Conservation (phyloP, 805 yeast species). For the Pichia eremophila region DNA sequence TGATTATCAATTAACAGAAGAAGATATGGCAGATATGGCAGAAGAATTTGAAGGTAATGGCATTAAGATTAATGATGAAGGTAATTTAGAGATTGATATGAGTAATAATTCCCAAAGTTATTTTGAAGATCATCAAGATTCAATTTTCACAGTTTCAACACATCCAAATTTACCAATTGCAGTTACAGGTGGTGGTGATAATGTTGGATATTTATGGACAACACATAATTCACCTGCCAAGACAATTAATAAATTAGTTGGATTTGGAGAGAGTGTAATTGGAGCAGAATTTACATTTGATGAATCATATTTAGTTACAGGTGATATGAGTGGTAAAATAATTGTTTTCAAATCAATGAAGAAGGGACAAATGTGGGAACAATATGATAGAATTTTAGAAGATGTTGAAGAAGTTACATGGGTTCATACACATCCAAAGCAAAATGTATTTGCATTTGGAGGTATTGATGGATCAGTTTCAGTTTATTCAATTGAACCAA, state of each 20-base stretch:
- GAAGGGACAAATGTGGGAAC: conserved; percentile 80
- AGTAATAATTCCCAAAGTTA: conserved; percentile 82
- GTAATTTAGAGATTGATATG: conserved; percentile 70
- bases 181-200: conserved; percentile 94
- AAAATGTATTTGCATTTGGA: conserved; percentile 79
- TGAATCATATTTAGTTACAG: conserved; percentile 76
- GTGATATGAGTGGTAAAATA: conserved; percentile 89
- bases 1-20: conserved; percentile 24
- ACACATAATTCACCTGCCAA: conserved; percentile 80
- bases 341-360: conserved; percentile 61
- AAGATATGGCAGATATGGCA: conserved; percentile 31
- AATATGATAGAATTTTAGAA: conserved; percentile 34
- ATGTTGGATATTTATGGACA: conserved; percentile 85
- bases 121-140: conserved; percentile 85
- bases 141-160: conserved; percentile 69
- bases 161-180: conserved; percentile 84
- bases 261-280: conserved; percentile 83
- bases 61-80: conserved; percentile 30
- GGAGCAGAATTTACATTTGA: conserved; percentile 76
- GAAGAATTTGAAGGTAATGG: conserved; percentile 20
- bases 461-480: conserved; percentile 90
- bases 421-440: conserved; percentile 71
- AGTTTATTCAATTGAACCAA: conserved; percentile 70
- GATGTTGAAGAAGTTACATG: conserved; percentile 89
- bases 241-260: conserved; percentile 63